Percentiles rank a stretch among this genome's conserved stretches.
These are phyloP conservation scores for Dissoconium aciculare DNA, from an alignment of 2,329 filamentous ascomycete species.

Conservation along the genomic window DNA sequence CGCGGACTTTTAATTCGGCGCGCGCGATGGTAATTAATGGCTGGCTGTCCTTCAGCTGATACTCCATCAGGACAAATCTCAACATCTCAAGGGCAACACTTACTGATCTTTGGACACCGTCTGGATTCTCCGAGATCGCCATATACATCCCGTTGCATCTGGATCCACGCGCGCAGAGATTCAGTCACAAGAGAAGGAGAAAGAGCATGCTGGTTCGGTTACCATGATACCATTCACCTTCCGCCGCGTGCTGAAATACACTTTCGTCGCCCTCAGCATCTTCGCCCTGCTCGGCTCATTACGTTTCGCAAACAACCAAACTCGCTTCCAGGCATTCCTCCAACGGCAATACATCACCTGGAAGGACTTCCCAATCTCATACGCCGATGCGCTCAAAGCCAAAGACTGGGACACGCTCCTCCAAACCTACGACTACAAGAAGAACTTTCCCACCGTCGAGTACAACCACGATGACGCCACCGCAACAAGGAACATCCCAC, in stretches of 20 bases:
- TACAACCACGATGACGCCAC: not conserved
- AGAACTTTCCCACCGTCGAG: not conserved
- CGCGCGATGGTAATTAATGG: too few species aligned
- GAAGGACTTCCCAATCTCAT: slow-evolving; percentile 7
- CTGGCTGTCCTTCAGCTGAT: too few species aligned
- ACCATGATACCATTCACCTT: too few species aligned
- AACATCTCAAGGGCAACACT: slow-evolving; percentile 6
- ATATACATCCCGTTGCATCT: too few species aligned
- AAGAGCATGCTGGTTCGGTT: not conserved
- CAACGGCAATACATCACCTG: slow-evolving; percentile 7
- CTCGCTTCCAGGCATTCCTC: slow-evolving; percentile 7
- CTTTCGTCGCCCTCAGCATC: slow-evolving; percentile 1
- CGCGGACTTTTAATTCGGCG: too few species aligned
- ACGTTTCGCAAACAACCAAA: slow-evolving; percentile 2
- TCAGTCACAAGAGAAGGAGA: slow-evolving; percentile 5
- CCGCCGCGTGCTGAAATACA: slow-evolving; percentile 1
- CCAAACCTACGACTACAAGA: slow-evolving; percentile 4
- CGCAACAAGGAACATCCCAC: slow-evolving; percentile 6
- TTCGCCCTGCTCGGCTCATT: slow-evolving; percentile 3
- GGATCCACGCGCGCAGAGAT: slow-evolving; percentile 4
- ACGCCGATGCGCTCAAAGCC: slow-evolving; percentile 4
- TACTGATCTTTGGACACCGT: slow-evolving; percentile 6
- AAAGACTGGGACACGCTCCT: not conserved
- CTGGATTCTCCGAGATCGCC: slow-evolving; percentile 4
- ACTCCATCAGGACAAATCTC: too few species aligned